Conservation (phyloP, 2,329 filamentous ascomycete genomes). For the Penicillium sp. region DNA sequence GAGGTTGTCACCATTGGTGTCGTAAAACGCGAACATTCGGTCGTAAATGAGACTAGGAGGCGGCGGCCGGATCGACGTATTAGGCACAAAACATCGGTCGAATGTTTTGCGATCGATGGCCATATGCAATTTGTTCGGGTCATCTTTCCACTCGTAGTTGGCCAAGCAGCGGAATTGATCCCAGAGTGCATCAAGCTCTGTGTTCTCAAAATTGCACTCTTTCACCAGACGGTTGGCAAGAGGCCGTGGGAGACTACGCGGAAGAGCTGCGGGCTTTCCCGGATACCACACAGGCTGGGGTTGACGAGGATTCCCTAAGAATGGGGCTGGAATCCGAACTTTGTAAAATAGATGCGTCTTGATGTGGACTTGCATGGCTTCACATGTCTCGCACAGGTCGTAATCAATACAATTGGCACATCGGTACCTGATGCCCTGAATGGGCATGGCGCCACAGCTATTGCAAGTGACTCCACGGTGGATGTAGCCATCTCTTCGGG, state of each 20-base stretch:
- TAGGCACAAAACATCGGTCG: slow-evolving; percentile 81
- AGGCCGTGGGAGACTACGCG: slow-evolving; percentile 61
- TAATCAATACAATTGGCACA: slow-evolving; percentile 96
- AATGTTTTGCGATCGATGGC: slow-evolving; percentile 93
- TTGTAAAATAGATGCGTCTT: slow-evolving; percentile 98
- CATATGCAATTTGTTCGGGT: slow-evolving; percentile 70
- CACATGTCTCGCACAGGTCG: slow-evolving; percentile 91
- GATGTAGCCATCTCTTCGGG: slow-evolving; percentile 79
- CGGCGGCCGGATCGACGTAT: slow-evolving; percentile 72
- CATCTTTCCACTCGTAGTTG: slow-evolving; percentile 75
- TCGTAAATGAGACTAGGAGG: slow-evolving; percentile 89
- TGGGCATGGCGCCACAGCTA: slow-evolving; percentile 79
- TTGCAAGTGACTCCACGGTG: slow-evolving; percentile 93
- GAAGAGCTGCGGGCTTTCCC: slow-evolving; percentile 72
- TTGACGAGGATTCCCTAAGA: slow-evolving; percentile 71
- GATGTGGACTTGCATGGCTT: slow-evolving; percentile 66
- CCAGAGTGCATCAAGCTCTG: slow-evolving; percentile 89
- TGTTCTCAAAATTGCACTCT: slow-evolving; percentile 75
- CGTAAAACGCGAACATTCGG: slow-evolving; percentile 94
- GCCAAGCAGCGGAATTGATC: slow-evolving; percentile 96
- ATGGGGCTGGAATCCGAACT: slow-evolving; percentile 81
- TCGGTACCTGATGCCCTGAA: slow-evolving; percentile 86
- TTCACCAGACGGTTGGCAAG: slow-evolving; percentile 66
- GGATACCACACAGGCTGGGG: slow-evolving; percentile 83
- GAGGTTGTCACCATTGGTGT: slow-evolving; percentile 79